Evolutionary conservation across 1,284 basidiomycete genomes (phyloP).

Genomic region (Pulveroboletus ridleyi): DNA sequence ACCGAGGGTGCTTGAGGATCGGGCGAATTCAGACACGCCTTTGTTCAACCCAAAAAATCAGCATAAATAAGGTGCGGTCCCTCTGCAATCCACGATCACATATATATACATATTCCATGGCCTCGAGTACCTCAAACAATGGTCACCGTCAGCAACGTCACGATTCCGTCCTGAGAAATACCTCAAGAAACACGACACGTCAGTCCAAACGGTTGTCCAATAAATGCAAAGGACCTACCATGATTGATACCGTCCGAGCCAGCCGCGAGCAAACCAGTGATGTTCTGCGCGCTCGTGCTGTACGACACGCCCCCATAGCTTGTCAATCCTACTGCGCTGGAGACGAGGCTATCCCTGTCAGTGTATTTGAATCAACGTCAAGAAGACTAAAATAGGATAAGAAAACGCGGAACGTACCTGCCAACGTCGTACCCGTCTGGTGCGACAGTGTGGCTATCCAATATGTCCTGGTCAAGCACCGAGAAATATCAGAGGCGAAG

Average conservation of each 20-base stretch:
- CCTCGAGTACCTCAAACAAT: slow-evolving; percentile 33
- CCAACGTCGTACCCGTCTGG: slow-evolving; percentile 64
- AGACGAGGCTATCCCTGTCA: slow-evolving; percentile 50
- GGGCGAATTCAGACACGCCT: too few species aligned
- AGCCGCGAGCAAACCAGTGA: slow-evolving; percentile 33
- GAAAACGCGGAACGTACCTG: slow-evolving; percentile 34
- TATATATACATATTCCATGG: neutral
- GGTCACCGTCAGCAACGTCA: slow-evolving; percentile 51
- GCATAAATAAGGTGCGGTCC: neutral
- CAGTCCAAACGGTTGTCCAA: neutral
- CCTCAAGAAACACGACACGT: slow-evolving; percentile 30
- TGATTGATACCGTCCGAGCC: slow-evolving; percentile 31
- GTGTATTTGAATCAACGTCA: neutral
- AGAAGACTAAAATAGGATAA: neutral
- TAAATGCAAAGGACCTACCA: slow-evolving; percentile 14
- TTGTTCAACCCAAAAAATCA: neutral
- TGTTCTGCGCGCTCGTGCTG: slow-evolving; percentile 48
- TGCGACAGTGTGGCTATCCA: slow-evolving; percentile 54
- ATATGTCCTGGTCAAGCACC: slow-evolving; percentile 37
- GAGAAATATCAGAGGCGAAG: neutral
- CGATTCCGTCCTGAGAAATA: slow-evolving; percentile 55
- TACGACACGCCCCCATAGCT: slow-evolving; percentile 54
- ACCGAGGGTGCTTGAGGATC: neutral
- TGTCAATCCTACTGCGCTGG: slow-evolving; percentile 48
- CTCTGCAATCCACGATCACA: neutral